Evolutionary conservation across 176 grass and related monocot genomes (phyloP).

Genomic region (Cenchrus purpureus): DNA sequence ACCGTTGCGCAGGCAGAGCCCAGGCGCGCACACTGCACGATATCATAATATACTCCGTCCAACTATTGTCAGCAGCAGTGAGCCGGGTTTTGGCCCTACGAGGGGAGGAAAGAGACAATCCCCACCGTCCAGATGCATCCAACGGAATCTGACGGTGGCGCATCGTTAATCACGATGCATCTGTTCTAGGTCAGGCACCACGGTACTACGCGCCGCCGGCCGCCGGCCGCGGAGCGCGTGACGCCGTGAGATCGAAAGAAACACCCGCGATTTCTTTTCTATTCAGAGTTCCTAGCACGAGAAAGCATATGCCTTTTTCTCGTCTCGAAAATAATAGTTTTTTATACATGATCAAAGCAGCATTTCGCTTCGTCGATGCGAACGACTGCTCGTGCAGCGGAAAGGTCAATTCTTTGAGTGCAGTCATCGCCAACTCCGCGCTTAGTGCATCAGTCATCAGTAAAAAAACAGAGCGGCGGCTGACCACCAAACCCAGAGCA

Average conservation of each 20-base stretch:
- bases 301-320: conserved; percentile 25
- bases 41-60: not conserved
- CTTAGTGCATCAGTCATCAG: not conserved
- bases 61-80: not conserved
- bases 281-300: conserved; percentile 9
- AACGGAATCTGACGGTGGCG: conserved; percentile 27
- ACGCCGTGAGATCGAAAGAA: conserved; percentile 13
- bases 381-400: not conserved
- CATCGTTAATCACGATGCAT: conserved; percentile 19
- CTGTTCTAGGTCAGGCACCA: conserved; percentile 21
- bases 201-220: not conserved
- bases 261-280: not conserved
- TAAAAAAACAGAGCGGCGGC: not conserved
- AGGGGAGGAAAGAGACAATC: conserved; percentile 19
- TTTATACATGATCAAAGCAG: conserved; percentile 5
- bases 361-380: not conserved
- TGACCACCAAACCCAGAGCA: not conserved
- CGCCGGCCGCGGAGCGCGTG: not conserved
- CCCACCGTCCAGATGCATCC: conserved; percentile 37
- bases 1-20: conserved; percentile 17
- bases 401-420: conserved; percentile 9
- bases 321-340: not conserved
- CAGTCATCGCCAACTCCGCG: not conserved
- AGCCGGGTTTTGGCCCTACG: not conserved
- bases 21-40: not conserved